These are phyloP conservation scores for Myxozyma monticola DNA, from an alignment of 805 yeast species.

Conservation along the genomic window DNA sequence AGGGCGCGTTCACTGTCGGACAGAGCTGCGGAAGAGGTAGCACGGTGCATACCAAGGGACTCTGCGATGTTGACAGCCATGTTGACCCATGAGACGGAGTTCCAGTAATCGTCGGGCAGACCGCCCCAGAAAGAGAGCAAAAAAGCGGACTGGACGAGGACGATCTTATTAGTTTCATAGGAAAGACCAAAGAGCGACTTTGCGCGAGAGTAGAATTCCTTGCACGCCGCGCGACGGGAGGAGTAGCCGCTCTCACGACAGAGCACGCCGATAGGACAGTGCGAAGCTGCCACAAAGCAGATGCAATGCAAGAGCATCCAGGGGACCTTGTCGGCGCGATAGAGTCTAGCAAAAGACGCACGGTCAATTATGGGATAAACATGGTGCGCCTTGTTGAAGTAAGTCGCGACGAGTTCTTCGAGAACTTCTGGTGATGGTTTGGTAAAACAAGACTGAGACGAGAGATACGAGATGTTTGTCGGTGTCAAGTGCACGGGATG, in stretches of 20 bases:
- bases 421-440: background rate
- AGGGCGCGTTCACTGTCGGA: background rate
- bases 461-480: slow-evolving; percentile 1
- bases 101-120: slow-evolving; percentile 6
- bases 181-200: background rate
- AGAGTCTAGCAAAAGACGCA: slow-evolving; percentile 1
- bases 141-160: background rate
- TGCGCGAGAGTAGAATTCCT: slow-evolving; percentile 1
- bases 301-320: slow-evolving; percentile 10
- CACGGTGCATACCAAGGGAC: slow-evolving; percentile 6
- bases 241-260: background rate
- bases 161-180: background rate
- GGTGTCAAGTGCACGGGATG: slow-evolving; percentile 11
- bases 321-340: slow-evolving; percentile 2
- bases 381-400: slow-evolving; percentile 14
- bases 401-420: slow-evolving; percentile 7
- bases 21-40: background rate
- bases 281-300: slow-evolving; percentile 9
- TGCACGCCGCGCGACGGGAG: slow-evolving; percentile 1
- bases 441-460: background rate
- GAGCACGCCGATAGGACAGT: slow-evolving; percentile 2
- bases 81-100: slow-evolving; percentile 6
- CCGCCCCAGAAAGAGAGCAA: slow-evolving; percentile 10
- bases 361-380: slow-evolving; percentile 19
- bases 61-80: slow-evolving; percentile 7